These are phyloP conservation scores for Solioccasus polychromus DNA, from an alignment of 768 basidiomycete genomes.

Conservation along the genomic window DNA sequence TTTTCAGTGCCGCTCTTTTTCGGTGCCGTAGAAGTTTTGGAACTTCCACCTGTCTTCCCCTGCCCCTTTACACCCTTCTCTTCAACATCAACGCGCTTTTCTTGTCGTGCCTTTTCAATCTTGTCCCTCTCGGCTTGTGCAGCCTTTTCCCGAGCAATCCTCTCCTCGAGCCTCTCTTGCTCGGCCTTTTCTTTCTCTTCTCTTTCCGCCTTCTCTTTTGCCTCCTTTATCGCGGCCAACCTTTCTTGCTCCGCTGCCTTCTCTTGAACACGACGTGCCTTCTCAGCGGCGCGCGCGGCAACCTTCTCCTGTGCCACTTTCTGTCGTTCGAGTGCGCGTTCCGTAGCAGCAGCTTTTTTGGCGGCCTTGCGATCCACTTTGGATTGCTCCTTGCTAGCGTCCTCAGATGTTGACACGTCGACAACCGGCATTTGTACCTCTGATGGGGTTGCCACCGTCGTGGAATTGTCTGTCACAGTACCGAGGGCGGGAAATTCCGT, in stretches of 20 bases:
- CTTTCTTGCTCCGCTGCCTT: constrained; percentile 56
- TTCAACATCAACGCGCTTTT: constrained; percentile 26
- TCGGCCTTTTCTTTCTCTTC: constrained; percentile 39
- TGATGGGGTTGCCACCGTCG: constrained; percentile 6
- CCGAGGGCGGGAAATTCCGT: constrained; percentile 74
- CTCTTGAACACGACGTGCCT: constrained; percentile 49
- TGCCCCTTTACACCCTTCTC: constrained; percentile 30
- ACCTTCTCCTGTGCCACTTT: constrained; percentile 58
- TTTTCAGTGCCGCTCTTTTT: constrained; percentile 23
- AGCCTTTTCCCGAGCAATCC: constrained; percentile 27
- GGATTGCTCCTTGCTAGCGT: constrained; percentile 44
- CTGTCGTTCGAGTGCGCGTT: constrained; percentile 61
- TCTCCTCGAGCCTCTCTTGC: constrained; percentile 41
- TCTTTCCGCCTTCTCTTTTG: constrained; percentile 37
- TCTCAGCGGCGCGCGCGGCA: constrained; percentile 48
- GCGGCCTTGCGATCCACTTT: constrained; percentile 62
- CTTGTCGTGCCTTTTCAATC: constrained; percentile 32
- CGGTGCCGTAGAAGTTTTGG: constrained; percentile 18
- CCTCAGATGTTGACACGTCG: constrained; percentile 29
- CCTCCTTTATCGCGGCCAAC: constrained; percentile 36
- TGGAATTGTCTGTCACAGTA: constrained; percentile 13
- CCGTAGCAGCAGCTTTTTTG: constrained; percentile 60
- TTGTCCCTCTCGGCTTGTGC: constrained; percentile 38
- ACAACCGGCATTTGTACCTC: constrained; percentile 21
- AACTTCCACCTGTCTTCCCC: constrained; percentile 20